Evolutionary conservation across 495 filamentous ascomycete species (phyloP), one percentile per base, ranked within the genome.

Genomic region (Thozetella sp.): DNA sequence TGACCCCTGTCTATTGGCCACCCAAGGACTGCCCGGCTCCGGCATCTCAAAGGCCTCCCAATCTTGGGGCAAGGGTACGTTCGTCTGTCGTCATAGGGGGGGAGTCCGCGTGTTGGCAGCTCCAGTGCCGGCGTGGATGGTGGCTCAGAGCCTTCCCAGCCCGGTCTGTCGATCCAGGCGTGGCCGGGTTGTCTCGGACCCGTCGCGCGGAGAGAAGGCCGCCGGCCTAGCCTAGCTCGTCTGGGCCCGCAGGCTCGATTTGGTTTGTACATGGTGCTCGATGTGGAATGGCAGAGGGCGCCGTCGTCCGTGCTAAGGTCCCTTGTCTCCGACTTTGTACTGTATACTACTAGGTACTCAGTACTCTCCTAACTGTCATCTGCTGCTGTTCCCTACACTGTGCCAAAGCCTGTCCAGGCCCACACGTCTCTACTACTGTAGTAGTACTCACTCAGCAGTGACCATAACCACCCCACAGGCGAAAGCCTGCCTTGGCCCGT

Each of bases 161-260:
- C 10, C n/a, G 20, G 43, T n/a, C 43, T 48, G 43, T 48, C 43
- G 43, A 48, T 3, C 43, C 43, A 48, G 3, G 43, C 10, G 11
- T 48, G 12, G 9, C 43, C n/a, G n/a, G 43, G 43, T 19, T 51
- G 43, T 45, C 25, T 45, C 46, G 43, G 54, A 58, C 26, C 57
- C 51, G 57, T 50, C 27, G 17, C 19, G 57, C 57, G 30, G 57
- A 59, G 57, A 59, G 57, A 59, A 59, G 30, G 20, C 57, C 57
- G 57, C 51, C 57, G 13, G 22, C 24, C 51, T n/a, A n/a, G n/a
- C n/a, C 57, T 48, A 54, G 30, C 51, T 51, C 48, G 30, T 6
- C 15, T 37, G 43, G n/a, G n/a, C 9, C 43, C 43, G n/a, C 20
- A 48, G 43, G 43, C 43, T 48, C 43, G 43, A 48, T 48, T 48